phyloP scores from a whole-genome alignment of 2,329 filamentous ascomycete species.

The Penicillium janthinellum region DNA sequence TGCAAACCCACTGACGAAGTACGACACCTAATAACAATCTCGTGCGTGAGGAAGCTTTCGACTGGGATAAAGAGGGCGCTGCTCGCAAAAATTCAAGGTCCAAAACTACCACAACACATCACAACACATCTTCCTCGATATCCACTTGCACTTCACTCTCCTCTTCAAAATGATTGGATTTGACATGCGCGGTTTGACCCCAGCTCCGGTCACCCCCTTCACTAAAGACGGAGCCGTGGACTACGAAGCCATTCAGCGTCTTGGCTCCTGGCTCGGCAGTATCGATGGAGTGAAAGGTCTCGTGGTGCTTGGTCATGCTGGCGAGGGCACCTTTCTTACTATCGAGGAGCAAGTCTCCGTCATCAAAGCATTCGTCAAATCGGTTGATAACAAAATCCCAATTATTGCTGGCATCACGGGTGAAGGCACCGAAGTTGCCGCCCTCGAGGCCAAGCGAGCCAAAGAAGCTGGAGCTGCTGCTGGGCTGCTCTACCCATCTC shows the following conservation, averaged over 20 bases:
- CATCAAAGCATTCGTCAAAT: conserved; percentile 57
- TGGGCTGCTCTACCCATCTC: conserved; percentile 56
- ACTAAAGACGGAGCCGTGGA: conserved; percentile 52
- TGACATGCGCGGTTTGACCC: conserved; percentile 54
- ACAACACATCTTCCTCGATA: background rate
- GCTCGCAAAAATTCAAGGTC: no score
- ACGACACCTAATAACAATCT: no score
- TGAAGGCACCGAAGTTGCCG: conserved; percentile 56
- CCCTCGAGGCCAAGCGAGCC: conserved; percentile 54
- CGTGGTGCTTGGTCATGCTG: conserved; percentile 58
- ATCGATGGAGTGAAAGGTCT: conserved; percentile 56
- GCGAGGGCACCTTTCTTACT: conserved; percentile 58
- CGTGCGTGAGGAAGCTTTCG: no score
- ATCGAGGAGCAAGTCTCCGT: conserved; percentile 52
- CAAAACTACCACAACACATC: no score
- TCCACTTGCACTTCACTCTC: background rate
- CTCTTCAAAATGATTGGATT: conserved; percentile 33
- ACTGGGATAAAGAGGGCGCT: no score
- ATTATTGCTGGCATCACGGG: conserved; percentile 45
- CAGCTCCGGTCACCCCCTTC: conserved; percentile 57
- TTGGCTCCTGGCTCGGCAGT: conserved; percentile 57
- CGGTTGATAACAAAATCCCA: conserved; percentile 48
- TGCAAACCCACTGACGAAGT: no score
- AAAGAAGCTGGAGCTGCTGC: conserved; percentile 55
- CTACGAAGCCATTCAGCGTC: conserved; percentile 55